Percentiles rank a stretch among this genome's conserved stretches.
phyloP scores from a whole-genome alignment of 208 protist species.

The Porcisia deanei region DNA sequence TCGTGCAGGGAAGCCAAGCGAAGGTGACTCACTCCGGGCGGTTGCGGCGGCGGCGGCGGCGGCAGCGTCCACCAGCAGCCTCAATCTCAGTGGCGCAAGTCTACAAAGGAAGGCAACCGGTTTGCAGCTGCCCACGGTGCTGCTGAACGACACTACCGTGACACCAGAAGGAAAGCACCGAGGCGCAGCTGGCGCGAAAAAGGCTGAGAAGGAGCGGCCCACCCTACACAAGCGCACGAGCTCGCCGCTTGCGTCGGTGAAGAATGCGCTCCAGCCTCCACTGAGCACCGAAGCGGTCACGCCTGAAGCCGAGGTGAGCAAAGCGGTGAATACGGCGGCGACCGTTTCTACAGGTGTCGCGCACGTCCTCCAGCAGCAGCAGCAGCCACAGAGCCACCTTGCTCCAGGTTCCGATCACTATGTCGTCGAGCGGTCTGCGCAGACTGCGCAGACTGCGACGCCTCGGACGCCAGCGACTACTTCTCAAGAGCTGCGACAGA shows the following conservation, averaged over 20 bases:
- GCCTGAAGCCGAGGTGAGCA: background rate
- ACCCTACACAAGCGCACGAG: conserved; percentile 2
- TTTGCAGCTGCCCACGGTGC: conserved; percentile 20
- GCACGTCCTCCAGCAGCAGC: background rate
- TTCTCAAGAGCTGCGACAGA: background rate
- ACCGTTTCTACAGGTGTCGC: background rate
- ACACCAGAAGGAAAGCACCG: background rate
- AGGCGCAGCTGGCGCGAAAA: background rate
- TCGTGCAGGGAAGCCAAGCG: background rate
- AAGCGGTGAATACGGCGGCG: background rate
- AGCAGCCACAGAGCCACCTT: background rate
- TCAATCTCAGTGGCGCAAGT: background rate
- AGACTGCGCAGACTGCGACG: background rate
- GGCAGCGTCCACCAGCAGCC: conserved; percentile 1
- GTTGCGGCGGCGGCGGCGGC: background rate
- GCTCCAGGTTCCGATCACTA: background rate
- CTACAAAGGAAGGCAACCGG: conserved; percentile 2
- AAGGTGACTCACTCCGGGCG: background rate
- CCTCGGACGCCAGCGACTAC: background rate
- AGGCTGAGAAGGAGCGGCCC: conserved; percentile 6
- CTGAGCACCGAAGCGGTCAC: background rate
- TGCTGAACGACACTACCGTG: background rate
- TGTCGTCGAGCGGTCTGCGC: background rate
- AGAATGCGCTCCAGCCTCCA: background rate
- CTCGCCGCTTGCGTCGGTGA: conserved; percentile 4